Evolutionary conservation across 2,329 filamentous ascomycete genomes (phyloP), one percentile per base, ranked within the genome.

Genomic region (Dactylellina sp.): DNA sequence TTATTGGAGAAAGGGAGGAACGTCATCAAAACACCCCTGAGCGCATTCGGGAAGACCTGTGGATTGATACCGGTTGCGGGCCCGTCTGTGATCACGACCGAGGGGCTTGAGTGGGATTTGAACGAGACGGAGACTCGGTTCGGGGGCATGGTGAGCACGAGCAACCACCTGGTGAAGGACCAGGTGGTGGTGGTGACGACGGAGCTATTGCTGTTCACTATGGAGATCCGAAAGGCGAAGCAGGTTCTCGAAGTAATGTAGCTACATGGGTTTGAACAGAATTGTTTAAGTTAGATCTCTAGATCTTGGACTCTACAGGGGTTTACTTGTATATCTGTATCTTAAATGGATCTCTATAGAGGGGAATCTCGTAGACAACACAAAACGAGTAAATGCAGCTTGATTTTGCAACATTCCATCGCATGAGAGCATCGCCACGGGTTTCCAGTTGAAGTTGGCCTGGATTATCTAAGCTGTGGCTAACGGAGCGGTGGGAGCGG

Each of bases 61-160:
- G 95, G 95, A 7, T 91, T 99, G 75, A 84, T 99, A 40, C 95
- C 95, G 0, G 82, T 98, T 20, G 90, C 89, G 64, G 91, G 89
- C n/a, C 87, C 89, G 1, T 89, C 91, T 50, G 81, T 85, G n/a
- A 92, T 99, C 77, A 89, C 88, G 6, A 96, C 92, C 0, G 82
- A 84, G 12, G 95, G 95, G 0, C 83, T 98, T 18, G 89, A 96
- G 80, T 99, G 95, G 95, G 93, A 99, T 81, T 91, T 99, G 0
- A 80, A 84, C 71, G 84, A 92, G 72, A 97, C 94, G 93, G 82
- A 86, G 76, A 97, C 91, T 0, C 84, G 86, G 78, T 90, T 95
- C 79, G 90, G 91, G 6, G 89, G 88, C 0, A 85, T 86, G 76
- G 79, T 94, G 71, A 93, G 91, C 80, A 94, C 91, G 66, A 95